Conservation (phyloP, 208 protist genomes). For the Trypanosomatidae sp. region DNA sequence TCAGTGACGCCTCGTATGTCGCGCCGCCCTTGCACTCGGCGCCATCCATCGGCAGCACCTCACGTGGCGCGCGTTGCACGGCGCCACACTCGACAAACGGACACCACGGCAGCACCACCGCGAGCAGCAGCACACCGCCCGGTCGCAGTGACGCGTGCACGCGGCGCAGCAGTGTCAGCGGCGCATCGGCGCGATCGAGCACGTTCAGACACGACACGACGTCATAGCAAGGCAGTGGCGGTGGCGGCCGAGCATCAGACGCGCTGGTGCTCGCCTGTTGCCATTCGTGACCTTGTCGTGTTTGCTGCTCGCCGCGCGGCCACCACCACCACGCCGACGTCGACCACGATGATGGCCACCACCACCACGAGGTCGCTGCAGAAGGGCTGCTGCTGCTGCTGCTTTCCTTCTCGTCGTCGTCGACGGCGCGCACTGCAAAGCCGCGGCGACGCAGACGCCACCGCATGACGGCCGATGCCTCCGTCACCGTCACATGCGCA, state of each 20-base stretch:
- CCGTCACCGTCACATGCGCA: slow-evolving; percentile 36
- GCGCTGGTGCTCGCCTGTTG: no score
- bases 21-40: slow-evolving; percentile 66
- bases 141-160: slow-evolving; percentile 56
- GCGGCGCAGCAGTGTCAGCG: slow-evolving; percentile 29
- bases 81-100: slow-evolving; percentile 68
- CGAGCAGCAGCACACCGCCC: slow-evolving; percentile 41
- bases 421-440: slow-evolving; percentile 58
- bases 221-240: slow-evolving; percentile 32
- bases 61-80: slow-evolving; percentile 28
- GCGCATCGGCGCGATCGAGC: slow-evolving; percentile 65
- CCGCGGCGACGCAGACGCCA: slow-evolving; percentile 58
- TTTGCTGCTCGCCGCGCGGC: no score
- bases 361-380: slow-evolving; percentile 6
- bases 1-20: slow-evolving; percentile 44
- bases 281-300: no score
- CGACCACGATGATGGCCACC: not conserved
- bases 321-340: no score
- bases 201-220: slow-evolving; percentile 73
- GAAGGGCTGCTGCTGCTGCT: slow-evolving; percentile 40
- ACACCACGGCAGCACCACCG: slow-evolving; percentile 82
- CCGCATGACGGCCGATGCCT: slow-evolving; percentile 64
- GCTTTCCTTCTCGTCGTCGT: no score
- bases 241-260: slow-evolving; percentile 1
- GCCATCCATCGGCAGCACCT: slow-evolving; percentile 65